Percentiles rank a stretch among this genome's conserved stretches.
These are phyloP conservation scores for Triticum urartu DNA, from an alignment of 176 grass and related monocot genomes.

Conservation along the genomic window DNA sequence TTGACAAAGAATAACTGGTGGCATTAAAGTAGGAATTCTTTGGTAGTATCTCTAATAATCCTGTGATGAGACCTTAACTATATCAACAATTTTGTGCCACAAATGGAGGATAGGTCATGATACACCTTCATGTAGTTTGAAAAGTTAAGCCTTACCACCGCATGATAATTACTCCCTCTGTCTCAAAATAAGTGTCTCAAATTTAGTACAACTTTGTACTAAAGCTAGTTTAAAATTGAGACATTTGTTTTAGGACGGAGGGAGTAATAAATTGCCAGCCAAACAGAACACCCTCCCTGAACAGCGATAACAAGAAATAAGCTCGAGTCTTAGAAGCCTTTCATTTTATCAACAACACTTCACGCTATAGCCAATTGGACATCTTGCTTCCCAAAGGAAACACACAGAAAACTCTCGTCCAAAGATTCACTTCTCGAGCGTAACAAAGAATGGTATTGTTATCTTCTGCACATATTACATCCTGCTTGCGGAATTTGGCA, in stretches of 20 bases:
- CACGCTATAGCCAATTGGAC: neutral
- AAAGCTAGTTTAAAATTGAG: too few relatives aligned
- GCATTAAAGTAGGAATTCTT: neutral
- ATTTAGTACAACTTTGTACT: too few relatives aligned
- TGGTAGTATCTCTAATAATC: too few relatives aligned
- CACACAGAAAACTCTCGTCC: neutral
- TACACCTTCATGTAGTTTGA: neutral
- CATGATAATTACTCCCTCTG: too few relatives aligned
- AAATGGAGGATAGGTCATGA: neutral
- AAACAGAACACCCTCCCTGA: neutral
- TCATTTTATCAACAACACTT: neutral
- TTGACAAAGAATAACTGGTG: neutral
- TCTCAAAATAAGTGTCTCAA: too few relatives aligned
- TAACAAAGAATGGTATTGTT: slow-evolving; percentile 42
- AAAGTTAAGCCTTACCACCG: neutral
- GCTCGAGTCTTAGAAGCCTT: neutral
- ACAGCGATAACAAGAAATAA: neutral
- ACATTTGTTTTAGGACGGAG: too few relatives aligned
- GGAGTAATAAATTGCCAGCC: neutral
- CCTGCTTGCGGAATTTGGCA: slow-evolving; percentile 14
- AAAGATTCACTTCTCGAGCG: slow-evolving; percentile 4
- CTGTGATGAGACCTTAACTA: too few relatives aligned
- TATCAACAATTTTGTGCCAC: neutral
- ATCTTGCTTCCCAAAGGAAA: slow-evolving; percentile 15
- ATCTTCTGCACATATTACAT: slow-evolving; percentile 47